Conservation (phyloP, 1,139 yeast genomes). For the Nakaseomyces sp. region DNA sequence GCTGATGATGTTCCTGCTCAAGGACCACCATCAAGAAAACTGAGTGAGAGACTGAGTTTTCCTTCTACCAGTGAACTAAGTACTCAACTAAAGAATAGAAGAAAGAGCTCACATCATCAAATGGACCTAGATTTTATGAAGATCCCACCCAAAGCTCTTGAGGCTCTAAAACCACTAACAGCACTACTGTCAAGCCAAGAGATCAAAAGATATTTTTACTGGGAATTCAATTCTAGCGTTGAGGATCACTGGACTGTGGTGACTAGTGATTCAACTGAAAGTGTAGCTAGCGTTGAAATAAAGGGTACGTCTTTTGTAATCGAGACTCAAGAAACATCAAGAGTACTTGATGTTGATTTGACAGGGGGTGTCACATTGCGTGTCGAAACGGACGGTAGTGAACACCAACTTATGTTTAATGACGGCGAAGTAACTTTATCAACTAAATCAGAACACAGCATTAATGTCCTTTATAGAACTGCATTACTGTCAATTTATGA, state of each 20-base stretch:
- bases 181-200: constrained; percentile 5
- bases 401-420: constrained; percentile 9
- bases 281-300: constrained; percentile 2
- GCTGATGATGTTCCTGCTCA: neutral
- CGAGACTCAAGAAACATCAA: constrained; percentile 4
- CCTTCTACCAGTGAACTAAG: constrained; percentile 3
- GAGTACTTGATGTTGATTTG: constrained; percentile 8
- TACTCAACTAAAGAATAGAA: constrained; percentile 1
- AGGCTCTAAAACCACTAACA: constrained; percentile 4
- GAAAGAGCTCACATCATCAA: constrained; percentile 4
- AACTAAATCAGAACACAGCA: constrained; percentile 8
- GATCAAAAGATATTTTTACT: constrained; percentile 3
- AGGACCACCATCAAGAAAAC: constrained; percentile 2
- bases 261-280: constrained; percentile 3
- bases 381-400: constrained; percentile 8
- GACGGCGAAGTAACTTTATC: constrained; percentile 10
- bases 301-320: constrained; percentile 4
- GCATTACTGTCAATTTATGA: constrained; percentile 23
- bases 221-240: constrained; percentile 8
- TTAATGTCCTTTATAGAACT: constrained; percentile 12
- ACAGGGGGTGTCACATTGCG: constrained; percentile 9
- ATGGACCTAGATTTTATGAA: constrained; percentile 3
- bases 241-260: constrained; percentile 1
- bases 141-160: constrained; percentile 3
- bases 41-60: constrained; percentile 3